phyloP scores from a whole-genome alignment of 768 basidiomycete genomes.

The Hypholoma fasciculare region DNA sequence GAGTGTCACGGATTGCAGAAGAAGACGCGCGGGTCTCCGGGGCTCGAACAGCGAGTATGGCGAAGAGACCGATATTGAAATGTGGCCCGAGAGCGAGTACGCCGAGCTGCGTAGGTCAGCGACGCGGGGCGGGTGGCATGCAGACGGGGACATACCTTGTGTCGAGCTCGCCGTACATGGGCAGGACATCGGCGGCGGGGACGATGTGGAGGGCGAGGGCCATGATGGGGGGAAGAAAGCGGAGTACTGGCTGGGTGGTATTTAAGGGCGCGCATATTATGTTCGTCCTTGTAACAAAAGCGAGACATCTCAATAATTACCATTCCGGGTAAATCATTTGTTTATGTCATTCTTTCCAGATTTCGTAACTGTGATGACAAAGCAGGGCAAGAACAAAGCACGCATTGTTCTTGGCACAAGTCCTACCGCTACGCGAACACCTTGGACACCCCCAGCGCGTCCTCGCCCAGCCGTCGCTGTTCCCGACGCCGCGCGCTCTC shows the following conservation, averaged over 20 bases:
- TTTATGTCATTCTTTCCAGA: slow-evolving; percentile 6
- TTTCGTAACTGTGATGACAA: neutral
- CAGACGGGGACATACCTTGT: slow-evolving; percentile 47
- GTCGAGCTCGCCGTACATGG: slow-evolving; percentile 74
- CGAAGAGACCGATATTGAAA: slow-evolving; percentile 64
- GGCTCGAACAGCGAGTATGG: slow-evolving; percentile 57
- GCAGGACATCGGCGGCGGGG: slow-evolving; percentile 54
- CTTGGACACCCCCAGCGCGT: slow-evolving; percentile 81
- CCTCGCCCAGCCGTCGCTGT: slow-evolving; percentile 63
- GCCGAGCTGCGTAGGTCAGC: slow-evolving; percentile 52
- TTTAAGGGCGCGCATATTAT: slow-evolving; percentile 8
- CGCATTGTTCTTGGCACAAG: slow-evolving; percentile 13
- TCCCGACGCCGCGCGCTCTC: slow-evolving; percentile 67
- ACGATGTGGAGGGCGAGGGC: slow-evolving; percentile 64
- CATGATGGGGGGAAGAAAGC: slow-evolving; percentile 42
- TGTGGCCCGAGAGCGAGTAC: slow-evolving; percentile 85
- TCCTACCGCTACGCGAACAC: slow-evolving; percentile 70
- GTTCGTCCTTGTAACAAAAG: slow-evolving; percentile 15
- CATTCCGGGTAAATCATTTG: slow-evolving; percentile 12
- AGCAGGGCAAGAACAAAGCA: slow-evolving; percentile 12
- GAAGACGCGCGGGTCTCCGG: slow-evolving; percentile 46
- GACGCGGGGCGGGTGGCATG: too few relatives aligned
- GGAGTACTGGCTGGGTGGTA: slow-evolving; percentile 2
- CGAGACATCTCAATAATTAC: slow-evolving; percentile 16
- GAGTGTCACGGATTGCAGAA: slow-evolving; percentile 70